Base-by-base conservation (phyloP, 2,329 filamentous ascomycete genomes). In the Cladosporium sp. region DNA sequence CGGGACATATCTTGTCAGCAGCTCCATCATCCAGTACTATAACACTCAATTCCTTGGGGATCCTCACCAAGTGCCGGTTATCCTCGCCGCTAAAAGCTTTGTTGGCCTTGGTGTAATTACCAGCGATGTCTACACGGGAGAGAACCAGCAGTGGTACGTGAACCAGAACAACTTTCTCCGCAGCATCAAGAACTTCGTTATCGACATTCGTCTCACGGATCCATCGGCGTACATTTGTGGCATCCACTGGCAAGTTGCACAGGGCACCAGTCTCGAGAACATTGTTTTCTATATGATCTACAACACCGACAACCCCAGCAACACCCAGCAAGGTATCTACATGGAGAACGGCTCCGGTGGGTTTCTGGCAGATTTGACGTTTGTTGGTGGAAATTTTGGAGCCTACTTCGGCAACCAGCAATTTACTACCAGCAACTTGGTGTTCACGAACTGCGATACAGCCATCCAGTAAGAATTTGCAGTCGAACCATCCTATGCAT, bases 41-140 rank as follows among this genome's bases (percentile, higher is more conserved):
- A 78, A 78, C 53, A 85, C 82, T 5, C 76, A 83, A 62, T 65
- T 85, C 12, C 72, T 84, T 49, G 80, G 80, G 35, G 79, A 84
- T 53, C 76, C 80, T 2, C 78, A 75, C 53, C 72, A 75, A 41
- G 65, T 77, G 15, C 80, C 82, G 2, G 73, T 73, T 2, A 69
- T 85, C 22, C 74, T 77, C 52, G 79, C 78, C 2, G 71, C 73
- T 3, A 41, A 72, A 3, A 71, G 70, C 53, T 84, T 84, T 59
- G 62, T 64, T 1, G 78, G 77, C 22, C 67, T 82, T 16, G 80
- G 77, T 15, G 59, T 84, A 51, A 78, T 85, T 46, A 78, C 83
- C 60, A 77, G 72, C 33, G 75, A 80, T 58, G 74, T 72, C 18
- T 77, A 82, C 57, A 63, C 75, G 59, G 61, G 55, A 6, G 62